phyloP scores from a whole-genome alignment of 345 rosid species.

The Luvunga scandens region DNA sequence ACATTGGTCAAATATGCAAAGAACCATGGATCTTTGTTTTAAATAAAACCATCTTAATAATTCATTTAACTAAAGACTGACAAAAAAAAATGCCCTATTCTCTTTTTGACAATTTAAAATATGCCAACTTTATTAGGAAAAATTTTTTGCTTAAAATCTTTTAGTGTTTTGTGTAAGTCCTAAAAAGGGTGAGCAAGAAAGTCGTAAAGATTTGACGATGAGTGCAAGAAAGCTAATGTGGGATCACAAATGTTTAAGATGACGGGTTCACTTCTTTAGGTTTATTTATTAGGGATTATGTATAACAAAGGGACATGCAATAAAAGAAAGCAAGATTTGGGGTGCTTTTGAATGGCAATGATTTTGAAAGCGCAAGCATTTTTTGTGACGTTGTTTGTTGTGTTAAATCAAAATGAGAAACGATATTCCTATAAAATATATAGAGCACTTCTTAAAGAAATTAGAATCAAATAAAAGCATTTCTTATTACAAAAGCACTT shows the following conservation, averaged over 20 bases:
- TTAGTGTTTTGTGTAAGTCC: conserved; percentile 17
- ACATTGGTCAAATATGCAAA: not conserved
- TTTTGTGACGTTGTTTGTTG: not conserved
- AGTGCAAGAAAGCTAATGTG: conserved; percentile 10
- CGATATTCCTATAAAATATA: not conserved
- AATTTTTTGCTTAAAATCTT: conserved; percentile 10
- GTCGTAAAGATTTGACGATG: conserved; percentile 16
- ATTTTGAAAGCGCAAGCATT: not conserved
- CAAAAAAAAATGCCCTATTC: not conserved
- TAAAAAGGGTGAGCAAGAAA: conserved; percentile 11
- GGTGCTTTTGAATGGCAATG: not conserved
- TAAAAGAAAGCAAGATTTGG: not conserved
- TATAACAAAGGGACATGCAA: not conserved
- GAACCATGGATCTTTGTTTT: not conserved
- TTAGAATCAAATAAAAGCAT: not conserved
- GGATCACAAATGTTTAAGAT: conserved; percentile 1
- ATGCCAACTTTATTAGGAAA: not conserved
- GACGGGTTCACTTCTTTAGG: not conserved
- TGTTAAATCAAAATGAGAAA: not conserved
- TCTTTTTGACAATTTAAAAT: conserved; percentile 4
- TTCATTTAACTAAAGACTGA: not conserved
- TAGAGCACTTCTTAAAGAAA: not conserved
- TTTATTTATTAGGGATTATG: not conserved
- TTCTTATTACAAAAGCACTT: not conserved
- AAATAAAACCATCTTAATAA: too few species aligned